Base-by-base conservation (phyloP, 192 early-diverging fungal genomes). In the Helicostylum pulchrum region DNA sequence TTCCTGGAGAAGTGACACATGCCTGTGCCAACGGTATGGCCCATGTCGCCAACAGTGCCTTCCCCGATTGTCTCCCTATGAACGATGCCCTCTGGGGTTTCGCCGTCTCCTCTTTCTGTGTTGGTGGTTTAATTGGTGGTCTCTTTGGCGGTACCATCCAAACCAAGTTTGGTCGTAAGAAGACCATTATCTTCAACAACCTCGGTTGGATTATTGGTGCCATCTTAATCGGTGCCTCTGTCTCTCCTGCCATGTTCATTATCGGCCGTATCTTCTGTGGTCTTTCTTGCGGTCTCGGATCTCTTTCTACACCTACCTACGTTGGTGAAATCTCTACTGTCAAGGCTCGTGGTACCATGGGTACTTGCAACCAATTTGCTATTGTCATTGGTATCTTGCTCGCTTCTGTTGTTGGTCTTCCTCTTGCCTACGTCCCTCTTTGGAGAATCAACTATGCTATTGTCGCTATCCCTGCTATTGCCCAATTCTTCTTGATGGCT, bases 311-410 rank as follows among this genome's bases (percentile, higher is more conserved):
- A n/a, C 78, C 80, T 21, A 86, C 90, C 7, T 94, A 93, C 63
- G 81, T 94, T 30, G 86, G 84, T 20, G 93, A 93, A 71, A 85
- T 94, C 65, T 79, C 88, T 0, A 91, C 92, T 1, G 80, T 87
- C 1, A 78, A 78, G 19, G 72, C 77, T 44, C 80, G 91, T 66
- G 92, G 90, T 30, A 66, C 80, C 1, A 74, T 94, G 68, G 89
- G 93, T 32, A 82, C 85, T 31, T 76, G 86, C 61, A 87, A 88
- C 69, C 92, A 94, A 78, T 79, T 93, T 67, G 76, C 85, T 7
- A 87, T 93, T 60, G 90, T 93, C 52, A 62, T 90, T 50, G 92
- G 92, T 34, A 89, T 94, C 62, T 77, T 95, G 67, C 31, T 87
- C 0, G 83, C 87, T 67, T 88, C 88, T 48, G 67, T 84, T n/a